Evolutionary conservation across 768 basidiomycete genomes (phyloP).

Genomic region (Kwoniella sp.): DNA sequence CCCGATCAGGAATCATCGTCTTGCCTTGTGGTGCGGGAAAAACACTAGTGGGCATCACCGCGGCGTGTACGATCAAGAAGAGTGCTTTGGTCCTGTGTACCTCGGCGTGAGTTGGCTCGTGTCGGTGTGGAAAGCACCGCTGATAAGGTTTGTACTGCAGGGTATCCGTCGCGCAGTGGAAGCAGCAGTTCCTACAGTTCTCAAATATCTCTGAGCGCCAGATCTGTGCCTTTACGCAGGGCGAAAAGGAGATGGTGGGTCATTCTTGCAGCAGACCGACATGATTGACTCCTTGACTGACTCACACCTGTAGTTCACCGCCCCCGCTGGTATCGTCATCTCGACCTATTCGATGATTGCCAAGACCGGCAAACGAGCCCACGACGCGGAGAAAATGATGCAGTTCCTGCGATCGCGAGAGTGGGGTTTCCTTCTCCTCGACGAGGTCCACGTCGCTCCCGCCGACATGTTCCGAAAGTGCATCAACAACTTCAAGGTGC

Average conservation of each 20-base stretch:
- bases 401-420: constrained; percentile 96
- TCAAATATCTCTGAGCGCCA: constrained; percentile 95
- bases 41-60: constrained; percentile 98
- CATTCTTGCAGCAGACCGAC: neutral
- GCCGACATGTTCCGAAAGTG: constrained; percentile 98
- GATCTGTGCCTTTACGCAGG: constrained; percentile 95
- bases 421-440: constrained; percentile 96
- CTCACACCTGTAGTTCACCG: constrained; percentile 66
- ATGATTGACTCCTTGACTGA: neutral
- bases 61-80: constrained; percentile 98
- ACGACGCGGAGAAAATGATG: constrained; percentile 99
- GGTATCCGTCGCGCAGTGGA: constrained; percentile 90
- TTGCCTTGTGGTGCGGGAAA: constrained; percentile 98
- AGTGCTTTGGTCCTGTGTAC: constrained; percentile 96
- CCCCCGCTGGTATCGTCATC: constrained; percentile 94
- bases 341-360: constrained; percentile 99
- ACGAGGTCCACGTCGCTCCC: constrained; percentile 98
- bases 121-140: neutral
- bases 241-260: constrained; percentile 86
- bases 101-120: constrained; percentile 68
- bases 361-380: constrained; percentile 96
- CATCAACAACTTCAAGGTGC: constrained; percentile 96
- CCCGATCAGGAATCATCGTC: constrained; percentile 95
- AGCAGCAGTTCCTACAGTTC: constrained; percentile 96
- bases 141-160: constrained; percentile 18